phyloP scores from a whole-genome alignment of 352 stramenopile species.

The Globisporangium alternatum region DNA sequence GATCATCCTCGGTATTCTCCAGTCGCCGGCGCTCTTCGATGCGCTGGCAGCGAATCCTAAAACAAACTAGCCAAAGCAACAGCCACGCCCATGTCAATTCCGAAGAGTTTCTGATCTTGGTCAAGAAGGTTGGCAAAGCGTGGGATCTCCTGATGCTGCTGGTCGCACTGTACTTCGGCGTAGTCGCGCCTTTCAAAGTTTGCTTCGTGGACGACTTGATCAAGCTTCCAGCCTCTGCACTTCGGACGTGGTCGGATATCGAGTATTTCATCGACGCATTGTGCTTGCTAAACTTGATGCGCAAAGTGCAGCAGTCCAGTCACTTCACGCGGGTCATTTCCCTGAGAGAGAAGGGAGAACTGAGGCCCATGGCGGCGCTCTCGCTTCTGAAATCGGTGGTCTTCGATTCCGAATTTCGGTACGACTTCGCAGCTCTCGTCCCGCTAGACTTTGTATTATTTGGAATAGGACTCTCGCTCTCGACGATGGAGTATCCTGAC shows the following conservation, averaged over 20 bases:
- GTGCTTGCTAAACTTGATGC: constrained; percentile 40
- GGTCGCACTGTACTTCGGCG: constrained; percentile 39
- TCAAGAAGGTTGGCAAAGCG: constrained; percentile 32
- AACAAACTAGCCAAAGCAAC: background rate
- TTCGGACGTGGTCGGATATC: constrained; percentile 39
- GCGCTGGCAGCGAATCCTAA: constrained; percentile 12
- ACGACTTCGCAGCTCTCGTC: constrained; percentile 40
- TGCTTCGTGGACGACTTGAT: constrained; percentile 49
- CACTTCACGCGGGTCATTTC: constrained; percentile 14
- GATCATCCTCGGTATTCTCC: constrained; percentile 8
- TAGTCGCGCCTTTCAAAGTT: constrained; percentile 53
- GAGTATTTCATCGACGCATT: constrained; percentile 60
- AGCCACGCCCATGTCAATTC: constrained; percentile 15
- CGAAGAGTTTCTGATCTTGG: constrained; percentile 36
- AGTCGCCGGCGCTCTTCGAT: constrained; percentile 15
- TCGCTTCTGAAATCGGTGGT: constrained; percentile 1
- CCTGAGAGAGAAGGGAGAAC: background rate
- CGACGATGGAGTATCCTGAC: constrained; percentile 20
- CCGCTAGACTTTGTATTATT: constrained; percentile 46
- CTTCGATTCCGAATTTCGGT: constrained; percentile 29
- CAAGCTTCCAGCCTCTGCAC: constrained; percentile 8
- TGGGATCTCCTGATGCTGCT: constrained; percentile 58
- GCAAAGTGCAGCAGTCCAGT: constrained; percentile 29
- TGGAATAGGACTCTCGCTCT: constrained; percentile 5
- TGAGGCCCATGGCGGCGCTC: background rate